phyloP scores from a whole-genome alignment of 1,284 basidiomycete species.

The Ceratorhiza oryzae-sativae region DNA sequence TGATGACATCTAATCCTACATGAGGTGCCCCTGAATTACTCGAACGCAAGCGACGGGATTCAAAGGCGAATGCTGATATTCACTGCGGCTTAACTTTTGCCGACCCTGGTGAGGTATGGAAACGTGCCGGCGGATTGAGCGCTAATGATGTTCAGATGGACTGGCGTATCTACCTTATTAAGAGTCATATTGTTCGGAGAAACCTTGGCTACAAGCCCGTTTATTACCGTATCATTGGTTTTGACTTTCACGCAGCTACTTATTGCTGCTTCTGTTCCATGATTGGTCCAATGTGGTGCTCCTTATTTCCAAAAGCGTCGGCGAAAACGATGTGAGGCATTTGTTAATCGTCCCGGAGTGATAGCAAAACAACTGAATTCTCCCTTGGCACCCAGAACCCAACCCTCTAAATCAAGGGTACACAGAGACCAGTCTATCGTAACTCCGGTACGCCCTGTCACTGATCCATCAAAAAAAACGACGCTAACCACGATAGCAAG shows the following conservation, averaged over 20 bases:
- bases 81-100: not conserved
- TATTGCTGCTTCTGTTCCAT: not conserved
- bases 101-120: not conserved
- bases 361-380: not conserved
- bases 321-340: not conserved
- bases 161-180: not conserved
- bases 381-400: slow-evolving; percentile 48
- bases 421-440: slow-evolving; percentile 49
- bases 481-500: slow-evolving; percentile 45
- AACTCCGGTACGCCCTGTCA: slow-evolving; percentile 51
- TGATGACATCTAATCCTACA: not conserved
- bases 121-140: not conserved
- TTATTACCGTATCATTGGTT: slow-evolving; percentile 13
- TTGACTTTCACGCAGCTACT: not conserved
- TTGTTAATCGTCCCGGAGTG: not conserved
- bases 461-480: slow-evolving; percentile 49
- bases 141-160: not conserved
- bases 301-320: not conserved
- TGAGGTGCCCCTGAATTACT: not conserved
- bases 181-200: not conserved
- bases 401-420: slow-evolving; percentile 50
- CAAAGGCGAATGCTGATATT: not conserved
- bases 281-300: not conserved
- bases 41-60: not conserved
- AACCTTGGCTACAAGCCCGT: not conserved